Evolutionary conservation across 129 eudicot genomes (phyloP), one percentile per base, ranked within the genome.

Genomic region (Artemisia annua): DNA sequence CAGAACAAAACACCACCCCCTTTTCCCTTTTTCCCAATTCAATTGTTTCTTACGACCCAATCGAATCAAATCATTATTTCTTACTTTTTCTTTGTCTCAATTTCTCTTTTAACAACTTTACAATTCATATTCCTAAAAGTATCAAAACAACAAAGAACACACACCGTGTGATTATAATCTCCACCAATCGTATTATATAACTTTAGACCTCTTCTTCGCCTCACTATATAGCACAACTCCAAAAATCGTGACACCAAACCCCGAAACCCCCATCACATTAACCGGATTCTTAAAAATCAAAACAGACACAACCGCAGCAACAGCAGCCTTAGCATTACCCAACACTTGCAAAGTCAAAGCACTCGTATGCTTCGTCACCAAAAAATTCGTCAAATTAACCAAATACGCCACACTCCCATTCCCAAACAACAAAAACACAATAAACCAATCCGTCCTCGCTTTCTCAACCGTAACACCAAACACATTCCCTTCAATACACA

Each of bases 181-280:
- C 10, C 5, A 62, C 74, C 58, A 73, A 87, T 90, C 85, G 77
- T 90, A 90, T 74, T 90, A 85, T 79, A 88, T 90, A 50, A 28
- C 79, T 80, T 88, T 91, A 39, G 84, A 80, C 60, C 97, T 83
- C 81, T 84, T 88, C 74, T 74, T 91, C 7, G 97, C 96, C 69
- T 91, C 96, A 54, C 92, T 86, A 88, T 91, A 91, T 82, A 88
- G 87, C 69, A 84, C 95, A 12, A 88, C 97, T 48, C 97, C 96
- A 87, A 88, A 82, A 53, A 88, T 72, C 1, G 97, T 91, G 9
- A 90, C 90, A 2, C 80, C 93, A 52, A 87, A 90, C 63, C 96
- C 96, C 6, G 86, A 77, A 70, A 90, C 85, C 76, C 96, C 96
- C 92, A 90, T 90, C 69, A 81, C 88, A 0, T 85, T 90, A 66